A percentile compares a stretch with the other conserved stretches of the same genome.
phyloP scores from a whole-genome alignment of 2,329 filamentous ascomycete genomes.

The Periconia macrospinosa region DNA sequence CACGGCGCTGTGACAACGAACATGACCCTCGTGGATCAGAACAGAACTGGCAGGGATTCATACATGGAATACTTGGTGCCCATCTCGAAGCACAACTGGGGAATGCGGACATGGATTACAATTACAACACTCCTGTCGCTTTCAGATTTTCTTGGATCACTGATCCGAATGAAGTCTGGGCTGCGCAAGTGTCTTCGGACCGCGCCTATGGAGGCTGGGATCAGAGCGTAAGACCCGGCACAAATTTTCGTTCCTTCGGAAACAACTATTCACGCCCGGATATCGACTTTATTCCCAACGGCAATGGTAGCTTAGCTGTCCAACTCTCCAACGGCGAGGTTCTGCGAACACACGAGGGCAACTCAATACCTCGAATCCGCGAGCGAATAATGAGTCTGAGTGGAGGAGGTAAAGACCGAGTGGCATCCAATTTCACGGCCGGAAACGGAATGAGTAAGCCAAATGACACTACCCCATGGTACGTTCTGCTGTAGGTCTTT shows the following conservation, averaged over 20 bases:
- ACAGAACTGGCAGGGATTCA: slow-evolving; percentile 9
- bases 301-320: neutral
- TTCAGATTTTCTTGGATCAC: neutral
- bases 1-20: neutral
- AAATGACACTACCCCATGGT: neutral
- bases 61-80: slow-evolving; percentile 3
- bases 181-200: neutral
- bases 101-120: too few relatives aligned
- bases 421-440: neutral
- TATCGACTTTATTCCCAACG: neutral
- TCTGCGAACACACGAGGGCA: neutral
- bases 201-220: too few relatives aligned
- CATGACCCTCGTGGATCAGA: slow-evolving; percentile 5
- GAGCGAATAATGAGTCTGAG: neutral
- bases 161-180: neutral
- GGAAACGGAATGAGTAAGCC: neutral
- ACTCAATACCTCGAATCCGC: neutral
- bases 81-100: neutral
- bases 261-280: neutral
- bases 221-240: too few relatives aligned
- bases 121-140: neutral
- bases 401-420: neutral
- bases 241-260: too few relatives aligned
- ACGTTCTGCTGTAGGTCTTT: neutral
- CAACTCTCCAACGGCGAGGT: neutral